Base-by-base conservation (phyloP, 164 flowering plant species). In the Nymphaea colorata region DNA sequence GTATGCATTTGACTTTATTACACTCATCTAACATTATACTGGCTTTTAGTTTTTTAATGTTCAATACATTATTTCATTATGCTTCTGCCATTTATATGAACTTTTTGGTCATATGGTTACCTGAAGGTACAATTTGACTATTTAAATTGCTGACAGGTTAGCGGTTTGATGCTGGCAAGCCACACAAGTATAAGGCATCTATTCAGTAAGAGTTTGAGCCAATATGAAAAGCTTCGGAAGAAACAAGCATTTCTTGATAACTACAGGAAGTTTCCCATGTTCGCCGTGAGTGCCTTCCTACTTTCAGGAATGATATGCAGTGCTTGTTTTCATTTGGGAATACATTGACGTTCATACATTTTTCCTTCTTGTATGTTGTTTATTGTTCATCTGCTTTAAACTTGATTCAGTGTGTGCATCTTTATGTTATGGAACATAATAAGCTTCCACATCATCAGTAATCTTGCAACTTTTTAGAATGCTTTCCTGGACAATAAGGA, bases 161-260 rank as follows among this genome's bases (percentile, higher is more conserved):
- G 98, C 76, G 98, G 99, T 72, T 91, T 95, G 41, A 95, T 95
- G 99, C 80, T 95, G 3, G 99, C 98, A 41, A 92, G 98, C 75
- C 97, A 95, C 77, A 95, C 99, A 67, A 91, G 98, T 51, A 95
- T 95, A 69, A 77, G 99, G 44, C 99, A 95, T 72, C 91, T 95
- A 65, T 95, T 95, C 81, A 86, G 93, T 85, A 92, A 87, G 81
- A 88, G 96, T 68, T 77, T 95, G 80, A 85, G 89, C 78, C 99
- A 95, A 76, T 95, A 95, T 81, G 96, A 90, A 70, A 92, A 88
- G 78, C 70, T 95, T 79, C 83, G 98, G 77, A 95, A 89, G 83
- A 92, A 91, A 80, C 99, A 92, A 75, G 99, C 99, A 47, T 95
- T 95, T 78, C 91, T 95, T 67, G 98, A 95, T 83, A 92, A 95